Conservation (phyloP, 2,329 filamentous ascomycete genomes). For the Ascochyta pisi region DNA sequence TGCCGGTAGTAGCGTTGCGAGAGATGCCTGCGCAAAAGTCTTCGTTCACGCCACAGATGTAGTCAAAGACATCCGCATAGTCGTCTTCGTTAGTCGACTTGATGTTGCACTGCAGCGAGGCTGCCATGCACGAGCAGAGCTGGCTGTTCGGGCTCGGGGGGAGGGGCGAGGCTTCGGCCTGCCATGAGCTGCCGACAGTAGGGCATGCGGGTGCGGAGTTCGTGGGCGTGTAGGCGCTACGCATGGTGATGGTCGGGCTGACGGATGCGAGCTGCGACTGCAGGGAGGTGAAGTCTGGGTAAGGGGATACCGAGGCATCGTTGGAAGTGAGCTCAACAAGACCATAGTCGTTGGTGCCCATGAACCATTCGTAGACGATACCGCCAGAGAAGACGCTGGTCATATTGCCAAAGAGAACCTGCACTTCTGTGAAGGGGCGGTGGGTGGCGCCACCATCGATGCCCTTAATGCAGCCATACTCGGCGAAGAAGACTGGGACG, state of each 20-base stretch:
- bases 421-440: constrained; percentile 85
- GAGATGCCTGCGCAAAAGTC: constrained; percentile 70
- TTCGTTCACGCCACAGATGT: constrained; percentile 68
- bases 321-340: constrained; percentile 69
- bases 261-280: constrained; percentile 71
- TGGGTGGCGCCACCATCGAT: constrained; percentile 53
- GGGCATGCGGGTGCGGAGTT: constrained; percentile 79
- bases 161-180: constrained; percentile 69
- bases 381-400: constrained; percentile 87
- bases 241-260: constrained; percentile 69
- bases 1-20: constrained; percentile 70
- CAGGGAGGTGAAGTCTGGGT: constrained; percentile 75
- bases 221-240: constrained; percentile 71
- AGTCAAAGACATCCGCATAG: constrained; percentile 73
- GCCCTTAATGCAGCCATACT: constrained; percentile 87
- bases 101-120: constrained; percentile 74
- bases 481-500: constrained; percentile 95
- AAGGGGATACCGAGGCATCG: constrained; percentile 66
- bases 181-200: constrained; percentile 68
- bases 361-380: constrained; percentile 98
- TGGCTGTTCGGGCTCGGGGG: constrained; percentile 80
- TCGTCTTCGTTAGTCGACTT: constrained; percentile 63
- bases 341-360: constrained; percentile 89
- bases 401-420: constrained; percentile 85
- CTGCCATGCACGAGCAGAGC: constrained; percentile 86